phyloP scores from a whole-genome alignment of 768 basidiomycete genomes.

The Lepiota venenata region DNA sequence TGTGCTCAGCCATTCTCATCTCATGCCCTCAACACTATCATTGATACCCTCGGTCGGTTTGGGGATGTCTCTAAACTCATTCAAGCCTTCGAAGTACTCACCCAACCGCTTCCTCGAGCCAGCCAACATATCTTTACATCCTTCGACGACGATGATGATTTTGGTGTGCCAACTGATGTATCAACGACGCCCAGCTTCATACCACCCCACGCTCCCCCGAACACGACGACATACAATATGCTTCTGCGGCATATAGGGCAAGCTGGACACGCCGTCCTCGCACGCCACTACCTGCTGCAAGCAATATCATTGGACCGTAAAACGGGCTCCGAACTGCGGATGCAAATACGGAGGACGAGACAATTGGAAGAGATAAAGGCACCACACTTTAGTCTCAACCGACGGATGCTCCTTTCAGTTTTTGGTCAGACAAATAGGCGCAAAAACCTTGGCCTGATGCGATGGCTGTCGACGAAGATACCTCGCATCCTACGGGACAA shows the following conservation, averaged over 20 bases:
- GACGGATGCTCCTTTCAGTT: conserved; percentile 52
- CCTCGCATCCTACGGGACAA: conserved; percentile 46
- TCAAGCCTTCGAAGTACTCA: conserved; percentile 75
- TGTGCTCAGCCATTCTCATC: conserved; percentile 51
- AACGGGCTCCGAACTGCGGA: conserved; percentile 27
- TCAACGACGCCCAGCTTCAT: conserved; percentile 30
- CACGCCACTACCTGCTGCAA: conserved; percentile 64
- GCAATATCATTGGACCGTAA: conserved; percentile 44
- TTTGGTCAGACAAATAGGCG: conserved; percentile 55
- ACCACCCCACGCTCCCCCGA: conserved; percentile 47
- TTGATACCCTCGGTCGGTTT: conserved; percentile 65
- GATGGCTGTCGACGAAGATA: conserved; percentile 52
- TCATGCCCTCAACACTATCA: conserved; percentile 64
- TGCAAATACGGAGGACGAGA: conserved; percentile 15
- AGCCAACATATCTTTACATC: conserved; percentile 45
- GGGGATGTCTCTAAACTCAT: conserved; percentile 65
- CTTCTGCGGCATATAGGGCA: conserved; percentile 57
- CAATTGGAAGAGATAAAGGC: conserved; percentile 36
- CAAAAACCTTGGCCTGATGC: conserved; percentile 56
- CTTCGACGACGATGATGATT: conserved; percentile 74
- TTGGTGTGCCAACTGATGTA: conserved; percentile 38
- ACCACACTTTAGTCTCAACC: conserved; percentile 54
- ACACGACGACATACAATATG: conserved; percentile 62
- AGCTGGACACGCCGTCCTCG: conserved; percentile 45
- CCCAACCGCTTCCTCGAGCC: conserved; percentile 59